Evolutionary conservation across 352 stramenopile genomes (phyloP).

Genomic region (Pythium aphanidermatum): DNA sequence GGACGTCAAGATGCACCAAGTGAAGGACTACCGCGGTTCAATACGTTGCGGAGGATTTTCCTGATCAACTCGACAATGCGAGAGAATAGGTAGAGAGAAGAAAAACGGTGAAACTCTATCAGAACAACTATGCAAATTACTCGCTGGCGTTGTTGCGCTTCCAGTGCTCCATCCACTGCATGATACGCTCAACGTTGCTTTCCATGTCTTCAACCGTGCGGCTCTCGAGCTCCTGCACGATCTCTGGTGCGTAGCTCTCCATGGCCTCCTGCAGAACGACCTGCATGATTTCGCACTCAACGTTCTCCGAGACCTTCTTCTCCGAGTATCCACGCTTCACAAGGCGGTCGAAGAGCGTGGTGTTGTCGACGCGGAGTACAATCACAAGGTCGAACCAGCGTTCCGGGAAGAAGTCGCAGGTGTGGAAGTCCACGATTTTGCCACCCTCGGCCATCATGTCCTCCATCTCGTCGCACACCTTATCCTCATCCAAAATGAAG

Average conservation of each 20-base stretch:
- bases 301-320: slow-evolving; percentile 96
- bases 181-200: slow-evolving; percentile 89
- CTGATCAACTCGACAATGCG: not conserved
- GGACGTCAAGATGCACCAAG: slow-evolving; percentile 5
- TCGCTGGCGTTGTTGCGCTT: slow-evolving; percentile 45
- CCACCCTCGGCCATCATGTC: slow-evolving; percentile 85
- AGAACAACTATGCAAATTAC: slow-evolving; percentile 4
- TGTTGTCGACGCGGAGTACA: slow-evolving; percentile 90
- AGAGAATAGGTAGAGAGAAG: not conserved
- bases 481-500: slow-evolving; percentile 96
- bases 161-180: slow-evolving; percentile 93
- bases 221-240: slow-evolving; percentile 94
- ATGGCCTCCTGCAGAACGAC: slow-evolving; percentile 95
- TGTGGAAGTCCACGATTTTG: slow-evolving; percentile 96
- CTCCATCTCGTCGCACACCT: slow-evolving; percentile 95
- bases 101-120: not conserved
- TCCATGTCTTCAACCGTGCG: slow-evolving; percentile 96
- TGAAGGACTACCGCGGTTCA: slow-evolving; percentile 17
- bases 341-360: slow-evolving; percentile 87
- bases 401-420: slow-evolving; percentile 97
- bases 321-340: slow-evolving; percentile 90
- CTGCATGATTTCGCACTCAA: slow-evolving; percentile 98
- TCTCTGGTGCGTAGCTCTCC: slow-evolving; percentile 92
- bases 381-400: slow-evolving; percentile 96
- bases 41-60: slow-evolving; percentile 21